Base-by-base conservation (phyloP, 306 rosid genomes). In the Pueraria montana region DNA sequence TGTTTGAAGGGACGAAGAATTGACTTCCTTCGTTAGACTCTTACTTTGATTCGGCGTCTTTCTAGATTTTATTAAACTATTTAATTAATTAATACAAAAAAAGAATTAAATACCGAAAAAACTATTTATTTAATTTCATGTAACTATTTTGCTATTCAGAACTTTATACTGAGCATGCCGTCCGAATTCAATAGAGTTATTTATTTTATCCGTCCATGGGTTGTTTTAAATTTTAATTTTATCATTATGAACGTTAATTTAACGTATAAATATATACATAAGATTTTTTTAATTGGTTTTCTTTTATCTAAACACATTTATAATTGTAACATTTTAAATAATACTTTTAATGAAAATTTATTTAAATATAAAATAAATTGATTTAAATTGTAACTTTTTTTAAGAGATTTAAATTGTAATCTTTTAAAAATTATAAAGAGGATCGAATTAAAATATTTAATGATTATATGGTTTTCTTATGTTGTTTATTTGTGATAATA, bases 1-100 rank as follows among this genome's bases (percentile, higher is more conserved):
- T 42, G 45, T 79, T 26, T 69, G 6, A 21, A 34, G 43, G 23
- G 46, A 78, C 34, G 5, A 64, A 64, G 48, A 77, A 10, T 45
- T 61, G 14, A 32, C 42, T 50, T 64, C 26, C 21, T 48, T 49
- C 1, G 17, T 6, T 6, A 13, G 40, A 27, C 40, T 56, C 46
- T 26, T 62, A 1, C 17, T n/a, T 78, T 64, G 1, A 11, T 46
- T 32, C 4, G 74, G 11, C 70, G 65, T 32, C 52, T 30, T 34
- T 78, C 64, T 45, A 71, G 42, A 24, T 46, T 14, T 70, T 43
- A n/a, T 14, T 38, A 1, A 38, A 38, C 11, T 38, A 8, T 38
- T 38, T 36, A 36, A 36, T 36, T 27, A 27, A 27, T 27, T 27
- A 27, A 27, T 27, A 27, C 32, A 27, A 27, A 27, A 27, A 27